A percentile compares a stretch with the other conserved stretches of the same genome.
phyloP scores from a whole-genome alignment of 2,329 filamentous ascomycete species.

The Fusarium compactum region DNA sequence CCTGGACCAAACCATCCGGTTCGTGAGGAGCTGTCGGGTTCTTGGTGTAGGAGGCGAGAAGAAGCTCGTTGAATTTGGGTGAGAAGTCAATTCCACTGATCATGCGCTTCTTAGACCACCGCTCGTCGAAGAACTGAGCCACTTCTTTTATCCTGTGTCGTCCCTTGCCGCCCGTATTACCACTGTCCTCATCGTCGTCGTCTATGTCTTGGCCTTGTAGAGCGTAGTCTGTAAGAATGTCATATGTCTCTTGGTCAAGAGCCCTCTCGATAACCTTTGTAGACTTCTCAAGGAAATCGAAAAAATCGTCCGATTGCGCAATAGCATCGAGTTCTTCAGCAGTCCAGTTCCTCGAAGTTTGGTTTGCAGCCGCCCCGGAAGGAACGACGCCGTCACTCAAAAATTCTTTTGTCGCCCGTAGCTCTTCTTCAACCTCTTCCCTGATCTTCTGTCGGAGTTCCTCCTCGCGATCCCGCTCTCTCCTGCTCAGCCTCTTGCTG shows the following conservation, averaged over 20 bases:
- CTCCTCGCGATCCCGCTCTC: conserved; percentile 86
- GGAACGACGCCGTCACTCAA: conserved; percentile 59
- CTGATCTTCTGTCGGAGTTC: conserved; percentile 87
- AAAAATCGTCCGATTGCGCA: conserved; percentile 90
- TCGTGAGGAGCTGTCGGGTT: conserved; percentile 95
- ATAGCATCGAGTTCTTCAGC: conserved; percentile 90
- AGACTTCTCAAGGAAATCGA: conserved; percentile 94
- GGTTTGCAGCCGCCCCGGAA: conserved; percentile 61
- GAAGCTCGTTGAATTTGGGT: conserved; percentile 91
- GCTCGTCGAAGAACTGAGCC: conserved; percentile 92
- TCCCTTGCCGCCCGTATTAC: conserved; percentile 76
- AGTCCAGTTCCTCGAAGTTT: conserved; percentile 83
- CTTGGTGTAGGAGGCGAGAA: conserved; percentile 96
- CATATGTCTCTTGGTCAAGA: conserved; percentile 89
- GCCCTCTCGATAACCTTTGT: conserved; percentile 98
- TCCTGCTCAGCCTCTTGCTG: conserved; percentile 80
- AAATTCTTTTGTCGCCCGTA: conserved; percentile 77
- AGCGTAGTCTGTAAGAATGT: conserved; percentile 94
- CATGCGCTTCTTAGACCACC: conserved; percentile 98
- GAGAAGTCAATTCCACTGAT: conserved; percentile 96
- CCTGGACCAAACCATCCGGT: conserved; percentile 90
- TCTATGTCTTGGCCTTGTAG: conserved; percentile 80
- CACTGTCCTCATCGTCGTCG: conserved; percentile 84
- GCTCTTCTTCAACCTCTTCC: conserved; percentile 91
- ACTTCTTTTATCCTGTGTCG: conserved; percentile 85